phyloP scores from a whole-genome alignment of 495 filamentous ascomycete genomes.

The Aspergillus hancockii region DNA sequence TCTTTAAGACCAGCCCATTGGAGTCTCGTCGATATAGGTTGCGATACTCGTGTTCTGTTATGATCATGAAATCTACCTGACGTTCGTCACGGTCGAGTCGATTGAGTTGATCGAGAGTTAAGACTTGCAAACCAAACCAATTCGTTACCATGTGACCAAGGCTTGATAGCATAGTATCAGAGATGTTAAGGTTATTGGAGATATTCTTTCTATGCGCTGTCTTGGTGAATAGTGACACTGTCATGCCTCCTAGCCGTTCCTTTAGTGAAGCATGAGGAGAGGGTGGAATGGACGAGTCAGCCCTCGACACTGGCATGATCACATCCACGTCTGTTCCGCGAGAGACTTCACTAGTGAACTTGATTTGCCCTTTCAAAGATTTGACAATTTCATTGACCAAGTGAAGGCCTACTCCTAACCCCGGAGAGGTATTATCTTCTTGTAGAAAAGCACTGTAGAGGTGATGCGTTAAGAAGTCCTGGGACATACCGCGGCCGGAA shows the following conservation, averaged over 20 bases:
- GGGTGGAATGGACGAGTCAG: background rate
- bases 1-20: background rate
- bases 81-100: too few species aligned
- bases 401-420: conserved; percentile 13
- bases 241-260: conserved; percentile 23
- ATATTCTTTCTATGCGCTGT: conserved; percentile 16
- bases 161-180: conserved; percentile 18
- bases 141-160: conserved; percentile 25
- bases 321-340: conserved; percentile 10
- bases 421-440: conserved; percentile 33
- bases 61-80: conserved; percentile 22
- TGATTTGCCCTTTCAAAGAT: conserved; percentile 6
- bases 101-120: conserved; percentile 30
- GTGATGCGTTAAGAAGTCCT: conserved; percentile 42
- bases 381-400: conserved; percentile 13
- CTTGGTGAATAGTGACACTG: conserved; percentile 24
- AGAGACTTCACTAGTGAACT: conserved; percentile 9
- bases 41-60: conserved; percentile 27
- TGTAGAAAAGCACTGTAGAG: conserved; percentile 48
- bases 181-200: conserved; percentile 16
- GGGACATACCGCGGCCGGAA: conserved; percentile 48
- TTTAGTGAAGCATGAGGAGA: conserved; percentile 13
- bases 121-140: conserved; percentile 35
- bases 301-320: conserved; percentile 17
- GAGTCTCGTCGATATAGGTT: conserved; percentile 9